Base-by-base conservation (phyloP, 768 basidiomycete genomes). In the Suillus brevipes region DNA sequence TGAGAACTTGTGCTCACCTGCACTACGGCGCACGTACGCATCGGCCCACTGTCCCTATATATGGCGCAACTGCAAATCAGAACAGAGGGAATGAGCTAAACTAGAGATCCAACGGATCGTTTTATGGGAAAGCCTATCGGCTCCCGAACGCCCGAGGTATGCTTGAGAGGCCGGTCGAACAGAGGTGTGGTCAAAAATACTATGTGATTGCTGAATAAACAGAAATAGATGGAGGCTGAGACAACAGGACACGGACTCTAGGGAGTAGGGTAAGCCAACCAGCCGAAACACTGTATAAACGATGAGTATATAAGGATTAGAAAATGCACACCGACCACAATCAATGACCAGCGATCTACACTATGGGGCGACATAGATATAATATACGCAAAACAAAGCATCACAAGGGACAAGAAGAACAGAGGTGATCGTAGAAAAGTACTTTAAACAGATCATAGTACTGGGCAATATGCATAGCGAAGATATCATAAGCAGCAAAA, bases 231-330 rank as follows among this genome's bases (percentile, higher is more conserved):
- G 36, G 36, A 57, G 56, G 37, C 23, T 23, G 37, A 18, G 8
- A 34, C 18, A 58, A 58, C 14, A 58, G 9, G 9, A 58, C 36
- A 37, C 55, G 31, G n/a, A 37, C 37, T 58, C 56, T 25, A 58
- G 23, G 3, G 53, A 55, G 18, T 55, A 58, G 57, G 37, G 57
- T 55, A 57, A 58, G 37, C 23, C 57, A 38, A 25, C 57, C 37
- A 58, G 57, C 23, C n/a, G 16, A n/a, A 58, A 58, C 57, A 18
- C 57, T 65, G 67, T 74, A 77, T 77, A 75, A 75, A 75, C 70
- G 67, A 77, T 43, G 70, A 75, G 68, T 75, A 77, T 77, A 75
- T 58, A 77, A 28, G 70, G 75, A 75, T 77, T 77, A 77, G 72
- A 71, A 66, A 74, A 62, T 64, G 66, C 31, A 64, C 66, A 61